These are phyloP conservation scores for Phytophthora aleatoria DNA, from an alignment of 352 stramenopile genomes.

Conservation along the genomic window DNA sequence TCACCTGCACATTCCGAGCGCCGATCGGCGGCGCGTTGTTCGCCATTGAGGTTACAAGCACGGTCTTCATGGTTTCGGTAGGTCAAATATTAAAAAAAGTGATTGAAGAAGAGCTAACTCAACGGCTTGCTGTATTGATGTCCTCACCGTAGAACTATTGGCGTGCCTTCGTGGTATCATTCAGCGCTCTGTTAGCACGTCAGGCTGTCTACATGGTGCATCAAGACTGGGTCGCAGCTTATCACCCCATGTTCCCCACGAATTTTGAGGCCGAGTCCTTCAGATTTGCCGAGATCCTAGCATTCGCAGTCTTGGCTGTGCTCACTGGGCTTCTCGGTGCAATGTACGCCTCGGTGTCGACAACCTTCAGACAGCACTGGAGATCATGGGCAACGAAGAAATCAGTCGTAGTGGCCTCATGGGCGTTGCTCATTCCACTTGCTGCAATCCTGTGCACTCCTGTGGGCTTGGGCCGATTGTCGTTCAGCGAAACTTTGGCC, in stretches of 20 bases:
- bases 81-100: background rate
- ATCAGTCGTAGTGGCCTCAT: conserved; percentile 16
- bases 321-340: conserved; percentile 55
- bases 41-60: conserved; percentile 89
- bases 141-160: conserved; percentile 55
- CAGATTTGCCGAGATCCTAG: conserved; percentile 48
- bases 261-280: conserved; percentile 51
- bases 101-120: background rate
- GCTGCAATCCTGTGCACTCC: conserved; percentile 46
- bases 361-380: conserved; percentile 49
- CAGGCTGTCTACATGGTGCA: conserved; percentile 48
- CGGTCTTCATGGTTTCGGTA: conserved; percentile 68
- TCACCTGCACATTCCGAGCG: conserved; percentile 88
- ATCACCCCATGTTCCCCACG: conserved; percentile 58
- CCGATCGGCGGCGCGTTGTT: conserved; percentile 92
- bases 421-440: conserved; percentile 41
- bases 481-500: conserved; percentile 32
- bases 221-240: conserved; percentile 44
- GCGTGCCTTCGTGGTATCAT: conserved; percentile 61
- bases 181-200: conserved; percentile 56
- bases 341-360: conserved; percentile 50
- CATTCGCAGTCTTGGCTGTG: conserved; percentile 53
- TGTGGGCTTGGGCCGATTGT: conserved; percentile 42
- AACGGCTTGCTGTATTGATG: background rate
- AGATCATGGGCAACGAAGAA: conserved; percentile 27